Conservation (phyloP, 495 filamentous ascomycete species). For the Antarctomyces pellizariae region DNA sequence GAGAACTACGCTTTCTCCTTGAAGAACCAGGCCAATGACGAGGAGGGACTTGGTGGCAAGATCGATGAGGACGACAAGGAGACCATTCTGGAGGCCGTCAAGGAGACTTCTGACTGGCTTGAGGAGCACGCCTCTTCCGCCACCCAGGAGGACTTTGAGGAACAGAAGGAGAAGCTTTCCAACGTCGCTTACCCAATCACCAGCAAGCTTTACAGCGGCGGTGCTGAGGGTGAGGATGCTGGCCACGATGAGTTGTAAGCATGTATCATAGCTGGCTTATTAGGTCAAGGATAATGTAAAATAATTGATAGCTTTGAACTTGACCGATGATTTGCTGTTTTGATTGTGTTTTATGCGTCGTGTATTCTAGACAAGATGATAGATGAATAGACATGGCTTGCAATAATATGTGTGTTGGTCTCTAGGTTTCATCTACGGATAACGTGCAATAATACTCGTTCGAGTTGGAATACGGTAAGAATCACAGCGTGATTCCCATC, state of each 20-base stretch:
- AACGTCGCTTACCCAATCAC: constrained; percentile 96
- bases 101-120: constrained; percentile 93
- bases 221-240: constrained; percentile 51
- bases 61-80: constrained; percentile 99
- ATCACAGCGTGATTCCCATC: no score
- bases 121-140: constrained; percentile 85
- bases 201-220: constrained; percentile 74
- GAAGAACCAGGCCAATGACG: constrained; percentile 97
- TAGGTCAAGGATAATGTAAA: no score
- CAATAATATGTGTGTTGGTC: no score
- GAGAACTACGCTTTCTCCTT: constrained; percentile 94
- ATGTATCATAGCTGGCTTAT: no score
- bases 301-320: no score
- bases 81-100: constrained; percentile 83
- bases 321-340: no score
- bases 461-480: no score
- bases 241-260: constrained; percentile 79
- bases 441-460: no score
- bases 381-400: no score
- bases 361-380: no score
- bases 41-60: constrained; percentile 91
- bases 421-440: no score
- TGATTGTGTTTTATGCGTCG: no score
- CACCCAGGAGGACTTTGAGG: constrained; percentile 81
- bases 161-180: constrained; percentile 98